Evolutionary conservation across 305 asterid species (phyloP).

Genomic region (Lippia alba): DNA sequence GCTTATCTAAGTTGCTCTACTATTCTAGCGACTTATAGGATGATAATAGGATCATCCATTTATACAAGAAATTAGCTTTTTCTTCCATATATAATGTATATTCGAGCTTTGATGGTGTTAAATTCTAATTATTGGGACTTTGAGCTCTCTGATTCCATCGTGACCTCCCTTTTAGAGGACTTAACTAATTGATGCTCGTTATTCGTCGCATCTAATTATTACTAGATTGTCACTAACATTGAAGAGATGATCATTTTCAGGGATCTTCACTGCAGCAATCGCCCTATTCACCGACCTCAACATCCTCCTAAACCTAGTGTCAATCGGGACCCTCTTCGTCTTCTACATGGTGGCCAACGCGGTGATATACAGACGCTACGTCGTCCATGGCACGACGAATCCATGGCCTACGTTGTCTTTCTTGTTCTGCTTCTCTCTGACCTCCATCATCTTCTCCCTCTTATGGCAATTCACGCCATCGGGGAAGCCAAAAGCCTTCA

Average conservation of each 20-base stretch:
- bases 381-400: slow-evolving; percentile 60
- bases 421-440: slow-evolving; percentile 67
- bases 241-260: slow-evolving; percentile 43
- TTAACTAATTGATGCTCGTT: no score
- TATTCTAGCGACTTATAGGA: neutral
- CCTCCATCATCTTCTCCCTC: slow-evolving; percentile 64
- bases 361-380: slow-evolving; percentile 82
- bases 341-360: slow-evolving; percentile 98
- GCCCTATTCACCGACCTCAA: slow-evolving; percentile 80
- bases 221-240: neutral
- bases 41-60: neutral
- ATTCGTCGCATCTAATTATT: no score
- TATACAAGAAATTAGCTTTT: slow-evolving; percentile 3
- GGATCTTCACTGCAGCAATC: slow-evolving; percentile 82
- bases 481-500: slow-evolving; percentile 65
- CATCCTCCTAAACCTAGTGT: slow-evolving; percentile 70
- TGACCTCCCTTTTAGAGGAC: no score
- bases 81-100: no score
- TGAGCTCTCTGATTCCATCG: no score
- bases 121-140: no score
- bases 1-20: neutral
- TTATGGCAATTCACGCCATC: slow-evolving; percentile 75
- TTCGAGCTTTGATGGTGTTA: no score
- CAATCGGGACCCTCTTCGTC: slow-evolving; percentile 88
- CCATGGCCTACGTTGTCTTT: slow-evolving; percentile 87